phyloP scores from a whole-genome alignment of 805 yeast species.

The Saccharomycopsis synnaedendra region DNA sequence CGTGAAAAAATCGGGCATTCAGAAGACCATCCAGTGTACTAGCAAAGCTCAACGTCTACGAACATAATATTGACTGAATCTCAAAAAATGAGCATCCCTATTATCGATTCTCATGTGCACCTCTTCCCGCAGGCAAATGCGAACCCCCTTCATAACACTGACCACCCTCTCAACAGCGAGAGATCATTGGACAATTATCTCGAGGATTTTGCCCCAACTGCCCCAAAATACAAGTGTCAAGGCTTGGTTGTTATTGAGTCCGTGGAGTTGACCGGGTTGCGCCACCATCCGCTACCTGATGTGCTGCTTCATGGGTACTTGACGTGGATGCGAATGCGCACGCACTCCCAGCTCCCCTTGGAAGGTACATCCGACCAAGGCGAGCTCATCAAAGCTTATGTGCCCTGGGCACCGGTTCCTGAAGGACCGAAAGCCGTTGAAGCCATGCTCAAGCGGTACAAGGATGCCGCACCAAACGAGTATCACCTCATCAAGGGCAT shows the following conservation, averaged over 20 bases:
- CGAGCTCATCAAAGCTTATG: conserved; percentile 20
- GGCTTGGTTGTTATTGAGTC: conserved; percentile 7
- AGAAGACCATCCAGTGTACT: too few relatives aligned
- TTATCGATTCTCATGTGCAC: conserved; percentile 9
- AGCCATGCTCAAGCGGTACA: conserved; percentile 12
- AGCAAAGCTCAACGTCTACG: too few relatives aligned
- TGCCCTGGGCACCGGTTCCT: conserved; percentile 37
- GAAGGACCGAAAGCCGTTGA: conserved; percentile 21
- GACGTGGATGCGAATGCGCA: conserved; percentile 1
- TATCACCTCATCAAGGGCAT: conserved; percentile 26
- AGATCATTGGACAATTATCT: neutral
- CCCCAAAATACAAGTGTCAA: neutral
- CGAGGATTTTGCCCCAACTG: neutral
- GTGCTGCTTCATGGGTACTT: conserved; percentile 1
- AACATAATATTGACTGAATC: too few relatives aligned
- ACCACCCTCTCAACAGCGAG: conserved; percentile 1
- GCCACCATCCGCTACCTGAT: neutral
- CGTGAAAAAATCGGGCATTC: too few relatives aligned
- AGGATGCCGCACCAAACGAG: conserved; percentile 16
- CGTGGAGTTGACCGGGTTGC: neutral
- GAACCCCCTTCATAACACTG: neutral
- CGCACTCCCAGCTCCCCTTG: neutral
- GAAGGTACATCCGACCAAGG: conserved; percentile 2
- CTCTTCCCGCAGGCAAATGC: conserved; percentile 6
- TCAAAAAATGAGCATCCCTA: neutral